Evolutionary conservation across 2,329 filamentous ascomycete genomes (phyloP).

Genomic region (Chrysoporthe puriensis): DNA sequence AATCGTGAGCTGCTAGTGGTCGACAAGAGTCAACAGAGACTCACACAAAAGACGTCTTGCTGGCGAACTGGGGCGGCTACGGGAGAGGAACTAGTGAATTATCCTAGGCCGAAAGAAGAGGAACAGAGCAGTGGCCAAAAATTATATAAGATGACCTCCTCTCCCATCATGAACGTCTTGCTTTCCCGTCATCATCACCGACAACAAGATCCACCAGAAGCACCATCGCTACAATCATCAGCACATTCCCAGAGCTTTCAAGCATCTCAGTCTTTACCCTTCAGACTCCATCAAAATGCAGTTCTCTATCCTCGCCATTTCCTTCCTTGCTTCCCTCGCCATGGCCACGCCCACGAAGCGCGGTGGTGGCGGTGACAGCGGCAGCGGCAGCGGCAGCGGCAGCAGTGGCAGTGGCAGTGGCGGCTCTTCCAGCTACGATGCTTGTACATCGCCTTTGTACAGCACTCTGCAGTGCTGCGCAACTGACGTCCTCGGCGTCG

Average conservation of each 20-base stretch:
- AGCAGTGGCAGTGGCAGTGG: background rate
- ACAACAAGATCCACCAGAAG: constrained; percentile 5
- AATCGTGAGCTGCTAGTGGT: background rate
- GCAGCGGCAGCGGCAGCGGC: background rate
- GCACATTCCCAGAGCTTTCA: background rate
- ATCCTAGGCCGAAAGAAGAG: background rate
- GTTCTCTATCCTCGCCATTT: constrained; percentile 15
- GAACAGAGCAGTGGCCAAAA: background rate
- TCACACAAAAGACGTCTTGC: background rate
- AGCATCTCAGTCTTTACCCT: background rate
- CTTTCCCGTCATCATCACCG: constrained; percentile 10
- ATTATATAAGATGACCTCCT: constrained; percentile 14
- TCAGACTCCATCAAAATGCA: constrained; percentile 18
- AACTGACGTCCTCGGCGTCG: constrained; percentile 2
- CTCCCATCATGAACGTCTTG: background rate
- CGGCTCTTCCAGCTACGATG: background rate
- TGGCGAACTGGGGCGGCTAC: background rate
- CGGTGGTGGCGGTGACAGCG: background rate
- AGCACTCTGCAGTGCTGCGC: constrained; percentile 16
- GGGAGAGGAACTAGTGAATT: background rate
- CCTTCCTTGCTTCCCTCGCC: constrained; percentile 26
- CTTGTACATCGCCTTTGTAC: constrained; percentile 8
- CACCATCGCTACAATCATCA: background rate
- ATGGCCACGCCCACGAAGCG: constrained; percentile 17
- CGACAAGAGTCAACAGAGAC: background rate